Conservation (phyloP, 495 filamentous ascomycete genomes). For the Tuber melanosporum region DNA sequence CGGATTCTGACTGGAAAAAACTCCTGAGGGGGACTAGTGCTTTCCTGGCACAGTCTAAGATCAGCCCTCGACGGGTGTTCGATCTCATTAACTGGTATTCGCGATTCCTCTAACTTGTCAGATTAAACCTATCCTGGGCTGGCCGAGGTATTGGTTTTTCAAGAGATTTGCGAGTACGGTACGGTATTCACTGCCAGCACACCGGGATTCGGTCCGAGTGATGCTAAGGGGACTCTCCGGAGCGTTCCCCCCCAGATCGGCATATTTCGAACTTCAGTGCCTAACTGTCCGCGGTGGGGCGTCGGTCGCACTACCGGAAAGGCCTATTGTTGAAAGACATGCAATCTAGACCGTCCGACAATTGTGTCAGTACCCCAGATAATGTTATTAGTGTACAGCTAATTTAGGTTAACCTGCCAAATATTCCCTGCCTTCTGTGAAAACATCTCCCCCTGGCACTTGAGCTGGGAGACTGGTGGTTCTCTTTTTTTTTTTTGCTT, state of each 20-base stretch:
- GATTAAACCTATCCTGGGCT: too few species aligned
- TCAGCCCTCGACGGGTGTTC: too few species aligned
- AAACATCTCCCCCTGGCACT: background rate
- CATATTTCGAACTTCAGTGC: background rate
- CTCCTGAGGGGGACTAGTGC: too few species aligned
- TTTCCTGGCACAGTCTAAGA: too few species aligned
- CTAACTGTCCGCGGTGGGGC: background rate
- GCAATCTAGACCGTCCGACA: background rate
- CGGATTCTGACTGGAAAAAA: too few species aligned
- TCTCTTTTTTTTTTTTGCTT: too few species aligned
- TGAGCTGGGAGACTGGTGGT: too few species aligned
- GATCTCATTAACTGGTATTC: too few species aligned
- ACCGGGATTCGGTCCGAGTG: background rate
- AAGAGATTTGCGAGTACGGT: too few species aligned
- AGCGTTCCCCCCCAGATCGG: background rate
- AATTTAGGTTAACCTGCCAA: background rate
- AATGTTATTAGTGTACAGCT: background rate
- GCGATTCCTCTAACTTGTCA: too few species aligned
- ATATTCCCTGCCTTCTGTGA: background rate
- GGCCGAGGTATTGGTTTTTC: too few species aligned
- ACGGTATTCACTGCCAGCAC: background rate
- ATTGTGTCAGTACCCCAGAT: background rate
- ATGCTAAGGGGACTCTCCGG: background rate
- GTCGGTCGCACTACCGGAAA: background rate
- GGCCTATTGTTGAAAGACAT: background rate